Conservation (phyloP, 495 filamentous ascomycete species). For the Hypoxylon lienhwacheense region DNA sequence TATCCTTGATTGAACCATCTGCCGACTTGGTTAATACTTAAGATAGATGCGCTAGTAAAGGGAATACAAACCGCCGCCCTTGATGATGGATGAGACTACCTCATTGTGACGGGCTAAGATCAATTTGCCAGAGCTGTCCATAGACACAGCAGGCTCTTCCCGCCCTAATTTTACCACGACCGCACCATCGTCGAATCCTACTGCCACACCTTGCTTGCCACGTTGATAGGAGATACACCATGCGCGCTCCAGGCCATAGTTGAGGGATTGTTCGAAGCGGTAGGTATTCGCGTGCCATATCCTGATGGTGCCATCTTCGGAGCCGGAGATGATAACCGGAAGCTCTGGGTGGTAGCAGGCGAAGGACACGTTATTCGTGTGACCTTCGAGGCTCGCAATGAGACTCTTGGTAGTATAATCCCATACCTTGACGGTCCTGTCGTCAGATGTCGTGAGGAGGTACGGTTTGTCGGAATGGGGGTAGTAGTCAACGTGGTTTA, state of each 20-base stretch:
- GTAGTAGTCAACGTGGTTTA: conserved; percentile 98
- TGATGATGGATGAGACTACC: conserved; percentile 91
- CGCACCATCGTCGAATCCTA: conserved; percentile 97
- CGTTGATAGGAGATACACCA: conserved; percentile 97
- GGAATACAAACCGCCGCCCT: conserved; percentile 65
- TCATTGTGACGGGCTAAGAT: conserved; percentile 95
- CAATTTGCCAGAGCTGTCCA: conserved; percentile 93
- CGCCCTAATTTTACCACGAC: conserved; percentile 97
- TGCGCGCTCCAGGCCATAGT: conserved; percentile 91
- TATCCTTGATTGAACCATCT: conserved; percentile 83
- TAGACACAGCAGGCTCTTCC: conserved; percentile 95
- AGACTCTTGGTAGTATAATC: conserved; percentile 98
- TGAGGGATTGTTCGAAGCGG: conserved; percentile 90
- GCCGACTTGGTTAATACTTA: conserved; percentile 12
- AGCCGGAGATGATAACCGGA: conserved; percentile 97
- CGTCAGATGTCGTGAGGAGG: conserved; percentile 93
- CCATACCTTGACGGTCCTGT: conserved; percentile 94
- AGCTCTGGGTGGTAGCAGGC: conserved; percentile 97
- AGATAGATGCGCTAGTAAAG: neutral
- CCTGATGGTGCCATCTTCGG: conserved; percentile 93
- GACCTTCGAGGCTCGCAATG: conserved; percentile 94
- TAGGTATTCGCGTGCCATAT: conserved; percentile 94
- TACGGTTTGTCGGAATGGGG: conserved; percentile 96
- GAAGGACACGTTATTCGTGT: conserved; percentile 98
- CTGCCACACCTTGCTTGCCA: conserved; percentile 88